Evolutionary conservation across 1,284 basidiomycete species (phyloP), one percentile per base, ranked within the genome.

Genomic region (Tylopilus orsonianus): DNA sequence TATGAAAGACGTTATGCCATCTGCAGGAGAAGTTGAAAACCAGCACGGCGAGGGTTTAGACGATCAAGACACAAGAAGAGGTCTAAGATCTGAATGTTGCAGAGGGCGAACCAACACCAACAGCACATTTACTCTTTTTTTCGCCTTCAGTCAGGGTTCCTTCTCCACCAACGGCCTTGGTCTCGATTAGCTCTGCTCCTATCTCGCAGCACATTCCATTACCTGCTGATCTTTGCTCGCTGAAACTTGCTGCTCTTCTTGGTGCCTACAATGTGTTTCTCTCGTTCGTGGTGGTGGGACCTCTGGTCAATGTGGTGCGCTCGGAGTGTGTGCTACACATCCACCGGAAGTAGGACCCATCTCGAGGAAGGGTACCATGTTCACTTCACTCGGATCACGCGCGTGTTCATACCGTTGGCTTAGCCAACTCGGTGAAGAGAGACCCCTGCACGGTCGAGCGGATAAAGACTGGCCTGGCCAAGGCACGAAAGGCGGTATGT

Each of bases 391-490:
- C 8, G 14, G 14, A 35, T 37, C 14, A 13, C 18, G 13, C 9
- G n/a, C 0, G 2, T 39, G 27, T 43, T 58, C 8, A 53, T 29
- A 37, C 36, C 34, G 42, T 57, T 47, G 52, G 46, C 55, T 1
- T 68, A 94, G 95, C 92, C 55, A 89, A 93, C 72, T 74, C 96
- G 32, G 71, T 94, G 52, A 84, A 85, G 68, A 85, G 96, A 64
- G 96, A 99, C 75, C 91, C 93, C 39, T 88, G 96, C 70, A 92
- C 95, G 98, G n/a, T n/a, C n/a, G n/a, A n/a, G n/a, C n/a, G n/a
- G n/a, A n/a, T n/a, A 75, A 97, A 99, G 79, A 93, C 96, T 8
- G 90, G 90, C 53, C 69, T 84, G 58, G 83, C 87, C 54, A 97
- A 97, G 76, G 92, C 96, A 53, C 85, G 95, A 68, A 95, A 96